Evolutionary conservation across 2,329 filamentous ascomycete genomes (phyloP), one percentile per base, ranked within the genome.

Genomic region (Claviceps maximensis): DNA sequence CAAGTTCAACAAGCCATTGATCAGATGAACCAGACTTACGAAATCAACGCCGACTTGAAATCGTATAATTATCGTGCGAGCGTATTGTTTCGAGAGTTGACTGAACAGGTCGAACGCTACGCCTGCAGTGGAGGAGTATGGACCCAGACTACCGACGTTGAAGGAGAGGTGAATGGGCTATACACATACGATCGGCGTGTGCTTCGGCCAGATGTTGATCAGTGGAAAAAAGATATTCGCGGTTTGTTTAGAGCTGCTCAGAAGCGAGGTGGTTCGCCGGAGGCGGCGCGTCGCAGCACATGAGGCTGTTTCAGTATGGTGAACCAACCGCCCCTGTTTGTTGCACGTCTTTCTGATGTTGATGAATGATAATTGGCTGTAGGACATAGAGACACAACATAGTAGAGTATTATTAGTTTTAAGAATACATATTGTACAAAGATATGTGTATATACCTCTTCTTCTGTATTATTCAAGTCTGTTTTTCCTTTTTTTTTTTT

Each of bases 81-180:
- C 44, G 59, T 75, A 17, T 71, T 86, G 1, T 75, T 84, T 25
- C 71, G 73, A 2, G 82, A 86, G 59, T 71, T 86, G 3, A 74
- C 75, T 40, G 77, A 83, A 52, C 74, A 84, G 60, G 77, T 86
- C 33, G 71, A 78, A 54, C 67, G 66, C 12, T 86, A 74, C 53
- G 73, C 78, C 0, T 87, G 84, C 66, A 84, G 78, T 36, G 84
- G 79, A 0, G 84, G 77, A 12, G 76, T 87, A 0, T 87, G 82
- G 76, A 87, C 84, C 1, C 84, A 87, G 69, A 87, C 83, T 0
- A 85, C 81, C 0, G 84, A 87, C 59, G 84, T 87, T 0, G 84
- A 87, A 62, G 84, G 83, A 4, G 84, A 87, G 63, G 80, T 87
- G 9, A 88, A 87, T 58, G 84, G 84, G 0, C 68, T 88, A 53